Conservation (phyloP, 371 early-diverging fungal genomes). For the Paraphysoderma sedebokerense region DNA sequence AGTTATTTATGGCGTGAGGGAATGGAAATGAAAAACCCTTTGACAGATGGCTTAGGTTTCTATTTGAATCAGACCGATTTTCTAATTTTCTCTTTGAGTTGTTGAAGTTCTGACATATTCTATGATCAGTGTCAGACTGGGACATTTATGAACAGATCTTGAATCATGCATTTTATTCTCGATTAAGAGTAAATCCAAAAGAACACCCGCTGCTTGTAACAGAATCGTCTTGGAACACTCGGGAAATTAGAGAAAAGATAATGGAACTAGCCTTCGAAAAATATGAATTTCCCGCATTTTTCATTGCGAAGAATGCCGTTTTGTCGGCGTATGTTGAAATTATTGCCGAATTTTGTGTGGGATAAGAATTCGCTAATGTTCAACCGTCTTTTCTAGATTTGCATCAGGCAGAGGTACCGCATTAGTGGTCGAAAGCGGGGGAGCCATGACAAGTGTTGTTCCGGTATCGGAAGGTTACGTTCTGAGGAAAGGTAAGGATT, state of each 20-base stretch:
- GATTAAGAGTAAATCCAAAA: conserved; percentile 8
- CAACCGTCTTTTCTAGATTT: conserved; percentile 32
- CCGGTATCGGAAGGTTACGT: conserved; percentile 93
- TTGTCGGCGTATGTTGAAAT: conserved; percentile 57
- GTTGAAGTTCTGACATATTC: neutral
- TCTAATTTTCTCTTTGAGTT: neutral
- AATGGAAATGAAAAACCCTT: conserved; percentile 62
- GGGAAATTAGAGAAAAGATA: conserved; percentile 63
- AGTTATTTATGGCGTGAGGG: conserved; percentile 48
- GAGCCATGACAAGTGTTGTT: conserved; percentile 61
- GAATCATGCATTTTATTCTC: conserved; percentile 1
- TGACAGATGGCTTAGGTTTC: conserved; percentile 25
- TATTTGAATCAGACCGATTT: neutral
- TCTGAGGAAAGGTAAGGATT: conserved; percentile 72
- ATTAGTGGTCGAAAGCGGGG: conserved; percentile 84
- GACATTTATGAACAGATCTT: conserved; percentile 57
- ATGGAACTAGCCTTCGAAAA: conserved; percentile 87
- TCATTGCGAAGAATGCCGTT: conserved; percentile 72
- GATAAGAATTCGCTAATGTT: neutral
- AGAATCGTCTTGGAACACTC: conserved; percentile 75
- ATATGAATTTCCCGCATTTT: conserved; percentile 80
- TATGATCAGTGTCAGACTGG: conserved; percentile 66
- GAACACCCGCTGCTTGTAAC: conserved; percentile 81
- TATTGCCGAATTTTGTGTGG: no score
- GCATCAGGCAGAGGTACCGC: conserved; percentile 76